Evolutionary conservation across 2,329 filamentous ascomycete genomes (phyloP).

Genomic region (Trichoderma afroharzianum): DNA sequence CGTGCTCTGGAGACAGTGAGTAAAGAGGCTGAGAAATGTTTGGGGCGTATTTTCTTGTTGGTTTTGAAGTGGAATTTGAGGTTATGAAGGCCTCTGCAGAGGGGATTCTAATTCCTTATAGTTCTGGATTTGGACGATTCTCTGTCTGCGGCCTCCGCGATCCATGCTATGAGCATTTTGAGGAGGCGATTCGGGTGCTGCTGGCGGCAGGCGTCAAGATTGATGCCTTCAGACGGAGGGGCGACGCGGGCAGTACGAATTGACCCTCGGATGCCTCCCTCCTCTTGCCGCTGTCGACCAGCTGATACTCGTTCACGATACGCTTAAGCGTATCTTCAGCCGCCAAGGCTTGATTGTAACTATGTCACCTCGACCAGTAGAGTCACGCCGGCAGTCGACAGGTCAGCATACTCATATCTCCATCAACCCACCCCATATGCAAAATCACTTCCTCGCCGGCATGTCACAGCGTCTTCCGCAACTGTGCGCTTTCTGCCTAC

Average conservation of each 20-base stretch:
- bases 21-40: neutral
- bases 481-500: neutral
- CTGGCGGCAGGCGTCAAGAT: neutral
- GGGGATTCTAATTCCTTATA: neutral
- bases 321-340: neutral
- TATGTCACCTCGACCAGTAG: neutral
- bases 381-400: neutral
- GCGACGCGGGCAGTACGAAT: neutral
- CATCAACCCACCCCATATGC: neutral
- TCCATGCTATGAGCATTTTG: neutral
- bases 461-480: neutral
- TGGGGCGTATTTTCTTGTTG: neutral
- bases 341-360: neutral
- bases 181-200: neutral
- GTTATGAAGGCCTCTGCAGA: neutral
- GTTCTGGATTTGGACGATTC: neutral
- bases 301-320: neutral
- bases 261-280: neutral
- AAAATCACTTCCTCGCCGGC: neutral
- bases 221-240: neutral
- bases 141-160: neutral
- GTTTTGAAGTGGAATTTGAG: neutral
- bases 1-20: neutral
- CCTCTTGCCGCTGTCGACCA: neutral
- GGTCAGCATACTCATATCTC: neutral